These are phyloP conservation scores for Colletotrichum sp. DNA, from an alignment of 2,329 filamentous ascomycete genomes.

Conservation along the genomic window DNA sequence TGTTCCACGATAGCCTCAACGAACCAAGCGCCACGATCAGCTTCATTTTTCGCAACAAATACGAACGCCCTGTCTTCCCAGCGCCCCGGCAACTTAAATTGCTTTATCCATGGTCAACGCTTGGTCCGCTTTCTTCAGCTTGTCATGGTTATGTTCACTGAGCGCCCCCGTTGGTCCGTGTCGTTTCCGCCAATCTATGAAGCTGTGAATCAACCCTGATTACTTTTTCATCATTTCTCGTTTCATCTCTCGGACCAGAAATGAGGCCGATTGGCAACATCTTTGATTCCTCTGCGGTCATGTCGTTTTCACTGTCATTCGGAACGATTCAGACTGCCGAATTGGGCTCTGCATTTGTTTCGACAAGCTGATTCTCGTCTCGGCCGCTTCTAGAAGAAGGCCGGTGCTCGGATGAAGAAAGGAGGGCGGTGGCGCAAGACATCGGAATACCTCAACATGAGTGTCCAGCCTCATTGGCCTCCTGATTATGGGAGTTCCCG, in stretches of 20 bases:
- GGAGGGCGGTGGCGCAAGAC: background rate
- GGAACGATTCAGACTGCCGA: background rate
- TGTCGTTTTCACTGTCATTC: background rate
- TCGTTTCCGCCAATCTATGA: background rate
- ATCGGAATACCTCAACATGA: background rate
- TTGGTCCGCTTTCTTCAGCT: background rate
- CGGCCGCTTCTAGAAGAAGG: background rate
- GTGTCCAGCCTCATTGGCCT: background rate
- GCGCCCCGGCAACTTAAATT: no score
- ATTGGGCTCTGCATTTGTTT: background rate
- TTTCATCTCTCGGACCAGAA: background rate
- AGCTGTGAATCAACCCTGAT: background rate
- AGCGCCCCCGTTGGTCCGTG: background rate
- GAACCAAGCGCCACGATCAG: background rate
- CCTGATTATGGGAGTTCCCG: background rate
- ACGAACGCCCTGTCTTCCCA: no score
- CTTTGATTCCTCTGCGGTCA: background rate
- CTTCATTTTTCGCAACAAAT: background rate
- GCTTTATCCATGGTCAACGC: no score
- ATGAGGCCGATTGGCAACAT: background rate
- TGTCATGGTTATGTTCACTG: background rate
- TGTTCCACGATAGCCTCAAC: background rate
- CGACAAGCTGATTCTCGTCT: background rate
- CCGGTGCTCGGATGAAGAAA: background rate
- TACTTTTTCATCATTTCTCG: background rate